A percentile compares a stretch with the other conserved stretches of the same genome.
phyloP scores from a whole-genome alignment of 2,329 filamentous ascomycete species.

The Albophoma yamanashiensis region DNA sequence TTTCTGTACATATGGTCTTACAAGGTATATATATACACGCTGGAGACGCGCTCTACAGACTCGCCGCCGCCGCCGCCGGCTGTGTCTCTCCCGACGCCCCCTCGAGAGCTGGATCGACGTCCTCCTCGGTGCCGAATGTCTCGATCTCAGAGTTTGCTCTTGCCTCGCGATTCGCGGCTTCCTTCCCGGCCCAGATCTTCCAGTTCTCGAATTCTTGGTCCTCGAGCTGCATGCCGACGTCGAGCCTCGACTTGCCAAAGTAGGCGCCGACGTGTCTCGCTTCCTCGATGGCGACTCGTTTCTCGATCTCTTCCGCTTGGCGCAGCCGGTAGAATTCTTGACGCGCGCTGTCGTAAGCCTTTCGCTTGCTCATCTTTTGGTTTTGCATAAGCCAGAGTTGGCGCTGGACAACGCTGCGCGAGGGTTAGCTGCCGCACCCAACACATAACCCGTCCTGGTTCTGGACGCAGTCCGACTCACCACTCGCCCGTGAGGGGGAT shows the following conservation, averaged over 20 bases:
- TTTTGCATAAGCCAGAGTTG: conserved; percentile 77
- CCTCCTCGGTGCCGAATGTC: conserved; percentile 27
- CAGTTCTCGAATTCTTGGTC: conserved; percentile 70
- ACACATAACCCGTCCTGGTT: not conserved
- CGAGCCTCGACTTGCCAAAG: conserved; percentile 67
- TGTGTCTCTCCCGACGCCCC: conserved; percentile 7
- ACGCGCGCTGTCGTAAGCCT: conserved; percentile 79
- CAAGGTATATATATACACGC: conserved; percentile 9
- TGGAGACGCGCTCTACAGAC: not conserved
- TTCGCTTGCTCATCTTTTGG: conserved; percentile 44
- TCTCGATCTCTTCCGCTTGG: conserved; percentile 71
- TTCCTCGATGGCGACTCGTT: conserved; percentile 78
- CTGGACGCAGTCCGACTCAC: conserved; percentile 34
- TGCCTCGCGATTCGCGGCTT: conserved; percentile 31
- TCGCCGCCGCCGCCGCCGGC: not conserved
- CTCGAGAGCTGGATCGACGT: conserved; percentile 14
- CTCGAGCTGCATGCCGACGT: conserved; percentile 75
- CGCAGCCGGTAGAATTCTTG: conserved; percentile 84
- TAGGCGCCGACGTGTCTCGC: conserved; percentile 76
- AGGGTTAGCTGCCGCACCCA: conserved; percentile 7
- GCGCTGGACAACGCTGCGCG: conserved; percentile 73
- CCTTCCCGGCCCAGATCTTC: conserved; percentile 63
- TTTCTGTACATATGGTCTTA: conserved; percentile 10
- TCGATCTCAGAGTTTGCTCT: conserved; percentile 30
- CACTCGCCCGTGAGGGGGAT: conserved; percentile 76